Percentiles rank a stretch among this genome's conserved stretches.
phyloP scores from a whole-genome alignment of 768 basidiomycete genomes.

The Hygrophorus russula region DNA sequence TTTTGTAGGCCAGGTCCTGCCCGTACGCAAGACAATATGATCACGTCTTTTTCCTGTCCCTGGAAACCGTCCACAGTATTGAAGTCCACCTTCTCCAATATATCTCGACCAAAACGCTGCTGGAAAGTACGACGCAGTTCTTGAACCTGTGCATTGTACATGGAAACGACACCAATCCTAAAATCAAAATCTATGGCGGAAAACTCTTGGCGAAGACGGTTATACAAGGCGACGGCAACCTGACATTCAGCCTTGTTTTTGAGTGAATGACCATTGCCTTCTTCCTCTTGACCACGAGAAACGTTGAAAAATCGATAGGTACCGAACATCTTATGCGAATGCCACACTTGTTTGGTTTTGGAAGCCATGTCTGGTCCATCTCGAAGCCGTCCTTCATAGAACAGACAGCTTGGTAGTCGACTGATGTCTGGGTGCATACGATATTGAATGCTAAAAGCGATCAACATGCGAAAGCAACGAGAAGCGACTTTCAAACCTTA shows the following conservation, averaged over 20 bases:
- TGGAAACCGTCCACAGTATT: constrained; percentile 99
- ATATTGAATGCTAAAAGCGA: constrained; percentile 79
- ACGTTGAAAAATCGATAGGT: constrained; percentile 89
- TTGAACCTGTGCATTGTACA: constrained; percentile 85
- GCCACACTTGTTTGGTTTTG: constrained; percentile 84
- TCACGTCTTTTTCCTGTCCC: constrained; percentile 97
- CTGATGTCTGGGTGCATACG: constrained; percentile 99
- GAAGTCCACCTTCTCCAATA: constrained; percentile 73
- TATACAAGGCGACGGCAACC: constrained; percentile 68
- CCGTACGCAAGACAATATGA: constrained; percentile 94
- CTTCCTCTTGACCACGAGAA: constrained; percentile 52
- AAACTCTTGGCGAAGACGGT: constrained; percentile 57
- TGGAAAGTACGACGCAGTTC: constrained; percentile 66
- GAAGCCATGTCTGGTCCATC: constrained; percentile 85
- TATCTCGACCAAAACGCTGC: constrained; percentile 56
- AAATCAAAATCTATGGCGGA: constrained; percentile 30
- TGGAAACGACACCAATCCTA: constrained; percentile 62
- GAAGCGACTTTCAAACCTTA: constrained; percentile 46
- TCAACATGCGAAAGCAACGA: constrained; percentile 1
- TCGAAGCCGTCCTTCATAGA: constrained; percentile 69
- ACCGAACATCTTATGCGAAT: constrained; percentile 63
- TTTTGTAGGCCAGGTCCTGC: constrained; percentile 75
- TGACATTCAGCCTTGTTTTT: constrained; percentile 67
- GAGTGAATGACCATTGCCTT: constrained; percentile 51
- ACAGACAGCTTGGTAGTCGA: constrained; percentile 73